These are phyloP conservation scores for Hanseniaspora uvarum DNA, from an alignment of 1,139 yeast species.

Conservation along the genomic window DNA sequence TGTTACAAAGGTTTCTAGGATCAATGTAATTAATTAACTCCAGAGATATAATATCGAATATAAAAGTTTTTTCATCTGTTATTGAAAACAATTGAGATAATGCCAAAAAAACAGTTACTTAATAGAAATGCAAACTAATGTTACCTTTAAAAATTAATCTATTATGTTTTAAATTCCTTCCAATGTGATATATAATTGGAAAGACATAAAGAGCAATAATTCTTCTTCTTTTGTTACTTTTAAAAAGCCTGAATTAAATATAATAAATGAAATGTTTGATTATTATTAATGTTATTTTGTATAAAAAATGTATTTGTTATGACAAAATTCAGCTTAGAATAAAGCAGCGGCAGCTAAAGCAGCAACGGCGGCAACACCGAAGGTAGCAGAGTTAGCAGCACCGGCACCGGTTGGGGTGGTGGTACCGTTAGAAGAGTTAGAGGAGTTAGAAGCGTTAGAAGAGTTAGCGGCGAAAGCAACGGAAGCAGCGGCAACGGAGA, in stretches of 20 bases:
- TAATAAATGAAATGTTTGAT: background rate
- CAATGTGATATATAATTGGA: background rate
- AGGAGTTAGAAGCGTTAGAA: conserved; percentile 22
- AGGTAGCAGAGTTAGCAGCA: conserved; percentile 26
- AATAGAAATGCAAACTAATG: background rate
- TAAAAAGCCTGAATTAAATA: background rate
- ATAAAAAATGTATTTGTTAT: background rate
- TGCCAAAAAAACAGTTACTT: background rate
- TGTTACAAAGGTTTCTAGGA: too few species aligned
- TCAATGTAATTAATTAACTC: background rate
- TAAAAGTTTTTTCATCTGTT: too few species aligned
- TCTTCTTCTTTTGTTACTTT: background rate
- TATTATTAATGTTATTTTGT: background rate
- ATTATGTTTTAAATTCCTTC: background rate
- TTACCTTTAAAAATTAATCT: background rate
- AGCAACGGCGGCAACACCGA: conserved; percentile 36
- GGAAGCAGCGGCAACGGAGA: conserved; percentile 40
- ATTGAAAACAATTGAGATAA: background rate
- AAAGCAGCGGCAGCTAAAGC: conserved; percentile 57
- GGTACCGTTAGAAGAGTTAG: conserved; percentile 28
- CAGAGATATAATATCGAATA: background rate
- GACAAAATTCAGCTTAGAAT: conserved; percentile 16
- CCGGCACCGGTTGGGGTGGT: conserved; percentile 37
- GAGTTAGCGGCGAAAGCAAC: conserved; percentile 40
- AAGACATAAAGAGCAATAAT: background rate